Evolutionary conservation across 495 filamentous ascomycete species (phyloP).

Genomic region (Xylaria palmicola): DNA sequence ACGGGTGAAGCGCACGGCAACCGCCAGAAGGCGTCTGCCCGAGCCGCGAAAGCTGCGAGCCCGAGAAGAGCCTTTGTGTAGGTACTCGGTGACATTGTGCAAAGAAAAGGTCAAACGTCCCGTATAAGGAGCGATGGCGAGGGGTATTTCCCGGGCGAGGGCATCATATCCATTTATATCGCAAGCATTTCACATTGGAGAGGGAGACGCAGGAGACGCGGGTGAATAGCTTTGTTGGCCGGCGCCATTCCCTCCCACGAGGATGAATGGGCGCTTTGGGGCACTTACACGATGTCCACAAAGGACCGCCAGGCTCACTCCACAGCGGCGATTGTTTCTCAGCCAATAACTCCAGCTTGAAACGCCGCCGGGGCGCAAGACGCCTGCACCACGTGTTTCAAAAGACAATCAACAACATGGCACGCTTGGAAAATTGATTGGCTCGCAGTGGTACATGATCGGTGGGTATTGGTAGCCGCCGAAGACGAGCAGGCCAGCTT

Average conservation of each 20-base stretch:
- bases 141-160: too few species aligned
- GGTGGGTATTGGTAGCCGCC: background rate
- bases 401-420: background rate
- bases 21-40: slow-evolving; percentile 22
- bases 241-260: background rate
- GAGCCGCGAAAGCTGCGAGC: background rate
- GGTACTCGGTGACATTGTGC: background rate
- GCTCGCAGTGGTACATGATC: background rate
- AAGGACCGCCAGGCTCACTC: background rate
- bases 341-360: slow-evolving; percentile 1
- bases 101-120: background rate
- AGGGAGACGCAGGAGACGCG: background rate
- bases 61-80: slow-evolving; percentile 1
- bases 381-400: background rate
- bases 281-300: background rate
- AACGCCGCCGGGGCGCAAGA: background rate
- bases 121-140: background rate
- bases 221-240: background rate
- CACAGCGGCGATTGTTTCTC: background rate
- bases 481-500: background rate
- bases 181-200: too few species aligned
- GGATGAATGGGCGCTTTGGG: background rate
- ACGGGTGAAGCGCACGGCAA: slow-evolving; percentile 31
- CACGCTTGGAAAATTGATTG: background rate
- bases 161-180: background rate